Evolutionary conservation across 2,329 filamentous ascomycete genomes (phyloP).

Genomic region (Fusarium sp.): DNA sequence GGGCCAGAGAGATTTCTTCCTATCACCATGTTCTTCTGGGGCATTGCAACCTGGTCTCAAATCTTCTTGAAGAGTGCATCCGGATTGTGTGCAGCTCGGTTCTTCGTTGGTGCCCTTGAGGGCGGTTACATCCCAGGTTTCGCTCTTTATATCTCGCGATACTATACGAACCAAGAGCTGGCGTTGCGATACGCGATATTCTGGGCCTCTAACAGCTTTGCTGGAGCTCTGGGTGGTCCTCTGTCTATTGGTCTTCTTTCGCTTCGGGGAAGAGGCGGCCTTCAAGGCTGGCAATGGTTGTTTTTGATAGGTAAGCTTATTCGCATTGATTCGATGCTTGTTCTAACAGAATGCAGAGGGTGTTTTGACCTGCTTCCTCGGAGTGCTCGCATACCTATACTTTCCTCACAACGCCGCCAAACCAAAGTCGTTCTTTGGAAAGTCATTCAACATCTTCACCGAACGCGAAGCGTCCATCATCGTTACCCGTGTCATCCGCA

Average conservation of each 20-base stretch:
- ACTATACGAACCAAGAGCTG: constrained; percentile 52
- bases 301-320: constrained; percentile 49
- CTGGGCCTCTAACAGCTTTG: constrained; percentile 52
- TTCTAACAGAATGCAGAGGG: constrained; percentile 43
- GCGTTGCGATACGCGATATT: constrained; percentile 51
- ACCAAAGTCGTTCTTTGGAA: constrained; percentile 49
- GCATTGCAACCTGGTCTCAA: constrained; percentile 50
- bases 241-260: constrained; percentile 50
- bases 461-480: constrained; percentile 47
- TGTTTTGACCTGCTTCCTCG: constrained; percentile 46
- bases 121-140: constrained; percentile 54
- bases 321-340: fast-evolving
- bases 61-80: constrained; percentile 47
- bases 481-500: constrained; percentile 50
- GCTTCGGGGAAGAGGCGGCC: constrained; percentile 43
- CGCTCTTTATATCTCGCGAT: constrained; percentile 52
- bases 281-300: constrained; percentile 53
- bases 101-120: constrained; percentile 52
- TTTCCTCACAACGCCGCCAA: constrained; percentile 48
- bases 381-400: constrained; percentile 48
- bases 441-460: constrained; percentile 46
- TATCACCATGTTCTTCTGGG: constrained; percentile 53
- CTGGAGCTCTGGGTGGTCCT: constrained; percentile 49
- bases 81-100: constrained; percentile 48
- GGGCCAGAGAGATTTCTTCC: constrained; percentile 51